These are phyloP conservation scores for Rosa chinensis DNA, from an alignment of 306 rosid species.

Conservation along the genomic window DNA sequence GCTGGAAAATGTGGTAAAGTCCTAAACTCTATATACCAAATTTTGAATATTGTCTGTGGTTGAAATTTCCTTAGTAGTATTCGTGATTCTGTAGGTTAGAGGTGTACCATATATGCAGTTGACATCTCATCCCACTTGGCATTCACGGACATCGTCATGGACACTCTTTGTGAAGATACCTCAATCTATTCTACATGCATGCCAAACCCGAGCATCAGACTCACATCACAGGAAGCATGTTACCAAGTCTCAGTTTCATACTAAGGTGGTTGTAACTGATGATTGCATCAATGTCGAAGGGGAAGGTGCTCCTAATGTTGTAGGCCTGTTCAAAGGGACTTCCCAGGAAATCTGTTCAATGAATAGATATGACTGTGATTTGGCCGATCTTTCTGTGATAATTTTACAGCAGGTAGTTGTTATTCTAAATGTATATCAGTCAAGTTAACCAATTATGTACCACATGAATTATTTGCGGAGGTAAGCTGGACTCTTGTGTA, in stretches of 20 bases:
- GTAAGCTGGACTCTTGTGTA: not conserved
- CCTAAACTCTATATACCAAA: slow-evolving; percentile 3
- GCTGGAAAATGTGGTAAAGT: slow-evolving; percentile 82
- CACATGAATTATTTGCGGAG: not conserved
- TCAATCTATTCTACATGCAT: slow-evolving; percentile 51
- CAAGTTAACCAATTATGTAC: not conserved
- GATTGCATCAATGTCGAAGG: slow-evolving; percentile 78
- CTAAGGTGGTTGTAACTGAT: slow-evolving; percentile 74
- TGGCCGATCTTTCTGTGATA: slow-evolving; percentile 80
- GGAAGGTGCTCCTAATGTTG: slow-evolving; percentile 79
- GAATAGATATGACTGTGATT: slow-evolving; percentile 71
- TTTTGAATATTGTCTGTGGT: slow-evolving; percentile 20
- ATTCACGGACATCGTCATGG: slow-evolving; percentile 88
- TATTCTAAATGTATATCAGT: not conserved
- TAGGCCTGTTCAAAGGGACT: slow-evolving; percentile 67
- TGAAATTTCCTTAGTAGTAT: slow-evolving; percentile 23
- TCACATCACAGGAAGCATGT: slow-evolving; percentile 33
- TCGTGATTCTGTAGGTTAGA: slow-evolving; percentile 52
- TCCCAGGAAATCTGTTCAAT: slow-evolving; percentile 60
- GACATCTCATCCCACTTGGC: slow-evolving; percentile 84
- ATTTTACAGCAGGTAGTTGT: slow-evolving; percentile 81
- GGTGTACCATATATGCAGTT: slow-evolving; percentile 75
- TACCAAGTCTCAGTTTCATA: slow-evolving; percentile 66
- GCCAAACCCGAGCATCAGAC: slow-evolving; percentile 47
- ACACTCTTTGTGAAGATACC: slow-evolving; percentile 77